Conservation (phyloP, 2,329 filamentous ascomycete genomes). For the Chaetomiaceae sp. region DNA sequence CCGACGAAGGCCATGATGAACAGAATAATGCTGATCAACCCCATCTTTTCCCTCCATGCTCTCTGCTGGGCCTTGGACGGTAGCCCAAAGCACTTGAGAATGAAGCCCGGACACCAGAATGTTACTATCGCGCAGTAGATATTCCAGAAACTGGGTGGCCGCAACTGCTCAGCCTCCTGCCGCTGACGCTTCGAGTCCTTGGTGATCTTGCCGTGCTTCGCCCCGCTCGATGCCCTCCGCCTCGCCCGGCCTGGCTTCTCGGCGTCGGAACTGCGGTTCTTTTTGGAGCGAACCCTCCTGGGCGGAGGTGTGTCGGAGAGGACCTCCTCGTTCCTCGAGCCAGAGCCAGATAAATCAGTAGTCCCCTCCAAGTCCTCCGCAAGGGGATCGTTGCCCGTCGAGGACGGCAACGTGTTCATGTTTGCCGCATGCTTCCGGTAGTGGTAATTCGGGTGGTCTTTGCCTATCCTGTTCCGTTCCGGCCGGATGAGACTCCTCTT, state of each 20-base stretch:
- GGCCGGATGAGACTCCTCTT: conserved; percentile 88
- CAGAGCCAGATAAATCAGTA: conserved; percentile 49
- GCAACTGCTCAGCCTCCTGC: conserved; percentile 58
- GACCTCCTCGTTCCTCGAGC: conserved; percentile 40
- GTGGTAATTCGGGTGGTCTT: conserved; percentile 89
- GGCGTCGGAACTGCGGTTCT: conserved; percentile 32
- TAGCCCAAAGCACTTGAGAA: conserved; percentile 82
- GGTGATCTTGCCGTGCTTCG: conserved; percentile 59
- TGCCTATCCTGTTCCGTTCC: conserved; percentile 79
- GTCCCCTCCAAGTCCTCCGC: conserved; percentile 70
- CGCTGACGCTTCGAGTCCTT: conserved; percentile 50
- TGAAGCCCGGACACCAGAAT: conserved; percentile 86
- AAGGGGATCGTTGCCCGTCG: conserved; percentile 87
- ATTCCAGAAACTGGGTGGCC: conserved; percentile 86
- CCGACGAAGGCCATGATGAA: conserved; percentile 84
- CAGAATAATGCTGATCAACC: conserved; percentile 88
- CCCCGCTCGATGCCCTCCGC: conserved; percentile 38
- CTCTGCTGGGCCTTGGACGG: conserved; percentile 79
- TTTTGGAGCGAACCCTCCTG: conserved; percentile 33
- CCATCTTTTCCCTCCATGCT: conserved; percentile 98
- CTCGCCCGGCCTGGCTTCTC: conserved; percentile 36
- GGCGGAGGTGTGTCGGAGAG: conserved; percentile 43
- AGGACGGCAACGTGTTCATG: conserved; percentile 85
- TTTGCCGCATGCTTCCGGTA: conserved; percentile 92
- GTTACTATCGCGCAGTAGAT: conserved; percentile 92